Base-by-base conservation (phyloP, 441 rosid genomes). In the Eugenia klotzschiana region DNA sequence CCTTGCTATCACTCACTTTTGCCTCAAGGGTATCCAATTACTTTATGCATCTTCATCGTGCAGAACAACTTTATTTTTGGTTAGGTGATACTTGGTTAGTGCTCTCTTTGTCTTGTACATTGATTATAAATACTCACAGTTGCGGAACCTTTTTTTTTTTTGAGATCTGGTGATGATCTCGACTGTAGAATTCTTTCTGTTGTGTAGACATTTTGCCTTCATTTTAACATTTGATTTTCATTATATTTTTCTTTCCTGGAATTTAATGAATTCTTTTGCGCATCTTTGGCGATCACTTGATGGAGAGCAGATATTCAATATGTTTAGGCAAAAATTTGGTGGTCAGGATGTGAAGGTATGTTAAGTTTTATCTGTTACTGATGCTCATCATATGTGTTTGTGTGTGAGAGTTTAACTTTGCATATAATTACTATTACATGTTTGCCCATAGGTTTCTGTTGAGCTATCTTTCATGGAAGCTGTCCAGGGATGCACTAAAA, bases 381-480 rank as follows among this genome's bases (percentile, higher is more conserved):
- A 14, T 79, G 43, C 37, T 85, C 16, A 37, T 11, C n/a, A 1
- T 10, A 27, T 79, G 53, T 79, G 41, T 82, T 85, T 51, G 37
- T 84, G 49, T 22, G 52, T 74, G 41, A 41, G 22, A 40, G 16
- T 64, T 80, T 72, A 69, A 80, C 72, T 51, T 85, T 81, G 69
- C 79, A 22, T 82, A 20, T 46, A 13, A 22, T 51, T 26, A 46
- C 79, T 80, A 43, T 46, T 80, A 51, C 55, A 49, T 16, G 22
- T 81, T 55, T 86, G 81, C 77, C 85, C 33, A 41, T 86, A 97
- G 99, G 95, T 92, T 88, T 83, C 95, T 43, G 77, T 97, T 82
- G 99, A 97, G 86, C 86, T 97, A 77, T 97, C 99, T 73, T 97
- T 97, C 89, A 97, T 97, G 99, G 99, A 97, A 92, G 99, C 99